Base-by-base conservation (phyloP, 345 rosid genomes). In the Camelina sativa region DNA sequence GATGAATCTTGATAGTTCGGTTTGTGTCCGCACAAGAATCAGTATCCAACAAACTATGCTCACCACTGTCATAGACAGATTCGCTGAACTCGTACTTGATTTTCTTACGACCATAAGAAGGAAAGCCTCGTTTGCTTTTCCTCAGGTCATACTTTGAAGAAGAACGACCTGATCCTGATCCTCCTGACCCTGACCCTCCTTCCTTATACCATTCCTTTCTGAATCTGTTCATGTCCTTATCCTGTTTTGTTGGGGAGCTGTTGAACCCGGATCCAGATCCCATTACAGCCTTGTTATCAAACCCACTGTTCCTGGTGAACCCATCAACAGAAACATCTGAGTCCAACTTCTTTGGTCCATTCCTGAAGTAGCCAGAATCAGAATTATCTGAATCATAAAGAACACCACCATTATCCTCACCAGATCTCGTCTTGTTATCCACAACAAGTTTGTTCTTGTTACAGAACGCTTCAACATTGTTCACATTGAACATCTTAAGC, bases 361-460 rank as follows among this genome's bases (percentile, higher is more conserved):
- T 85, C 35, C 81, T 82, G 61, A 84, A 86, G 80, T 84, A 89
- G 34, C 89, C 91, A 74, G 93, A 89, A 83, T 87, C 90, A 65
- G 91, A 86, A 78, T 85, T 82, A 43, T 84, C 89, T 65, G 87
- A 83, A 65, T 75, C 73, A 47, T 78, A 72, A 11, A 58, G 35
- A 46, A 34, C 13, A 67, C 34, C 69, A 73, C 54, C 78, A 53
- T 79, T 73, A 0, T 62, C 70, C 32, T 80, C 86, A 17, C 23
- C 47, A 50, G 83, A 79, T 52, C 78, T 72, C 51, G 76, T 28
- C 72, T 79, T 69, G 52, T 55, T 40, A 55, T 77, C 76, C 64
- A 72, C 72, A 71, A 57, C 66, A 37, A 74, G 54, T 63, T 73
- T 30, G 71, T 73, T 35, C 3, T 80, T 84, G 68, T 76, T 69